phyloP scores from a whole-genome alignment of 306 rosid genomes.

The Prunus mongolica region DNA sequence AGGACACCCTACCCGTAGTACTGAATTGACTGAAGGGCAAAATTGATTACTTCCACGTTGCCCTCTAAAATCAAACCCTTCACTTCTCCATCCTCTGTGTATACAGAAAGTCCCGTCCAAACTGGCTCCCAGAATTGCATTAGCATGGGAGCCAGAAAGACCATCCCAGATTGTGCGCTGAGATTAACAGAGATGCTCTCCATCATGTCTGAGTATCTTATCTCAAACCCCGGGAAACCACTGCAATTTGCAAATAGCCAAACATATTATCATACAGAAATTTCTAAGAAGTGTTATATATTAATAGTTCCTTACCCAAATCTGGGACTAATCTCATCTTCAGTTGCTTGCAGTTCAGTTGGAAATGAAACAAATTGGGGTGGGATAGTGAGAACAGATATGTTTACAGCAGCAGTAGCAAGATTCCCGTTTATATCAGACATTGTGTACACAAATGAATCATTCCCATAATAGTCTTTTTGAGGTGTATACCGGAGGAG shows the following conservation, averaged over 20 bases:
- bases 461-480: slow-evolving; percentile 66
- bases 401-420: slow-evolving; percentile 58
- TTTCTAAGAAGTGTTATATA: not conserved
- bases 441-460: slow-evolving; percentile 64
- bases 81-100: slow-evolving; percentile 33
- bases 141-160: slow-evolving; percentile 61
- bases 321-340: slow-evolving; percentile 67
- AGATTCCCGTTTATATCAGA: slow-evolving; percentile 77
- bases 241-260: slow-evolving; percentile 47
- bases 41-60: slow-evolving; percentile 60
- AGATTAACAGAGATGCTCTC: slow-evolving; percentile 67
- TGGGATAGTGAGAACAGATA: slow-evolving; percentile 67
- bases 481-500: slow-evolving; percentile 69
- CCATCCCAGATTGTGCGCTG: slow-evolving; percentile 53
- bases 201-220: slow-evolving; percentile 62
- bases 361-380: slow-evolving; percentile 78
- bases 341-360: slow-evolving; percentile 69
- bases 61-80: slow-evolving; percentile 59
- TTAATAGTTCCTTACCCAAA: slow-evolving; percentile 49
- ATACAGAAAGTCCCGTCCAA: slow-evolving; percentile 43
- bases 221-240: slow-evolving; percentile 68
- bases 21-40: slow-evolving; percentile 74
- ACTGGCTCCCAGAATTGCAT: slow-evolving; percentile 62
- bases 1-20: slow-evolving; percentile 54
- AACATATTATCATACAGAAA: not conserved